Percentiles rank a stretch among this genome's conserved stretches.
These are phyloP conservation scores for Laguncularia racemosa DNA, from an alignment of 345 rosid genomes.

Conservation along the genomic window DNA sequence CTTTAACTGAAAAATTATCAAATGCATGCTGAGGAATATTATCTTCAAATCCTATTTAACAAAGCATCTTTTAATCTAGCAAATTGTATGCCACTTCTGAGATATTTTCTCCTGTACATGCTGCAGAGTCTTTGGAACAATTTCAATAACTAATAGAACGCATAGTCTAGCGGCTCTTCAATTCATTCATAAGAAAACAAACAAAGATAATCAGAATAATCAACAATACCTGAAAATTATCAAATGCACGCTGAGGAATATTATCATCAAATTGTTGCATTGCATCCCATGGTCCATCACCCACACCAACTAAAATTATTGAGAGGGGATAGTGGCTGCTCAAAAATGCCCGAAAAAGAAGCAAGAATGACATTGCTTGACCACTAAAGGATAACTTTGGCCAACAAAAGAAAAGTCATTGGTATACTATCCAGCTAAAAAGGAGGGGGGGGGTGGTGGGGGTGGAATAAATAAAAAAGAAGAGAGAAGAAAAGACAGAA, in stretches of 20 bases:
- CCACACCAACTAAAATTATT: constrained; percentile 85
- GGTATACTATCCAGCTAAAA: no score
- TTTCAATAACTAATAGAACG: no score
- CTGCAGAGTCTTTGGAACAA: no score
- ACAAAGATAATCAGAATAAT: background rate
- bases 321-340: constrained; percentile 78
- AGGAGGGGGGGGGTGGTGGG: no score
- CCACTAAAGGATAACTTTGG: no score
- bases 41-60: constrained; percentile 8
- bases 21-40: constrained; percentile 79
- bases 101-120: no score
- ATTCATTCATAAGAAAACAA: no score
- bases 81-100: no score
- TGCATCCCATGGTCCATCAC: constrained; percentile 98
- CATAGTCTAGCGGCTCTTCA: no score
- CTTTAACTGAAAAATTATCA: constrained; percentile 93
- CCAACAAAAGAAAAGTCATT: no score
- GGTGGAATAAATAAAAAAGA: no score
- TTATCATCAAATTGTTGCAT: constrained; percentile 88
- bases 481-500: background rate
- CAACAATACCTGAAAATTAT: constrained; percentile 78
- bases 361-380: background rate
- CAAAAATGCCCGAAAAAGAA: constrained; percentile 6
- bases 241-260: constrained; percentile 80
- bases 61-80: no score